Evolutionary conservation across 1,139 yeast species (phyloP), one percentile per base, ranked within the genome.

Genomic region (Lodderomyces oxycetoniae): DNA sequence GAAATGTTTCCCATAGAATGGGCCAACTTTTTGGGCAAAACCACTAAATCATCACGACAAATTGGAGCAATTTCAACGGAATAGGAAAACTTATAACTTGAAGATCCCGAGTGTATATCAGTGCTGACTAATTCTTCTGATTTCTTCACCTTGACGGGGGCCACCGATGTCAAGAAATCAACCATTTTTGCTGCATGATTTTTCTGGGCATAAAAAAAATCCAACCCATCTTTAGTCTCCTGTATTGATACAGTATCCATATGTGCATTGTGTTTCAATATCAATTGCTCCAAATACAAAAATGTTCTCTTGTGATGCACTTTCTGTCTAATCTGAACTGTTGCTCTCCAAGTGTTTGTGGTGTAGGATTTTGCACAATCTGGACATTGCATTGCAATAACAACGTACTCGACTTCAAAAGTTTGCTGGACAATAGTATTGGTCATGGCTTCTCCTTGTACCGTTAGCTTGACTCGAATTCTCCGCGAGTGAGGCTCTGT

Each of bases 401-500:
- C 98, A 14, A 86, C 81, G 52, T 83, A 91, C 52, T 91, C 97
- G 12, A 91, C 96, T 59, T 88, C 97, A 57, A 91, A 89, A 22
- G 88, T 78, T 61, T 93, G 98, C 58, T 93, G 97, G 23, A 93
- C 79, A 47, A 91, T 86, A 25, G 96, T 87, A 51, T 87, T 87
- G 20, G 84, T 73, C 78, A 87, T 79, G 25, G 95, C 95, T 61
- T 91, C 98, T 44, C 97, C 97, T 61, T 91, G 98, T 12, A 91
- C 95, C 0, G 98, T 87, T 34, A 93, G 63, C 53, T 88, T 89
- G 43, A 91, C 77, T 56, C 89, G 77, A 45, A 91, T 77, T 70
- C 98, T 80, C 59, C 98, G 79, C 17, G 97, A 89, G 59, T 91
- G 99, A 1, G 99, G 98, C 61, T 91, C 99, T 1, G 99, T 91